phyloP scores from a whole-genome alignment of 2,329 filamentous ascomycete species.

The Ophiostoma montium region DNA sequence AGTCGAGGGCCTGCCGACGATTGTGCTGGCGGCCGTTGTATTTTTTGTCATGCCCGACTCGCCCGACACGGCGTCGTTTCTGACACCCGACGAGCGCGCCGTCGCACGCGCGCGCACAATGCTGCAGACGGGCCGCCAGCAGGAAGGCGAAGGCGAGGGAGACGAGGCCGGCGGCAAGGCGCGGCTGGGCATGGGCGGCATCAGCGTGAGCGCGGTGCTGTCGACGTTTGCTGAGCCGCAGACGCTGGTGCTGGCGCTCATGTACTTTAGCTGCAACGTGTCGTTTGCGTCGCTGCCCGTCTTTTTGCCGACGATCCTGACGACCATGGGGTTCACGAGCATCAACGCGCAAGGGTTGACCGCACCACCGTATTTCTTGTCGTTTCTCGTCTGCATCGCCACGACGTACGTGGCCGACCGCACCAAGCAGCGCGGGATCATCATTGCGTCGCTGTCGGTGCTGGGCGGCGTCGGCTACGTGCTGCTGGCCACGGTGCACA shows the following conservation, averaged over 20 bases:
- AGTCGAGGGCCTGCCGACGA: slow-evolving; percentile 48
- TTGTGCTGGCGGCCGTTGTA: slow-evolving; percentile 37
- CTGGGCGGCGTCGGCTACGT: slow-evolving; percentile 50
- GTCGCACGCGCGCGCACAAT: slow-evolving; percentile 40
- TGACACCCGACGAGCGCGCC: slow-evolving; percentile 42
- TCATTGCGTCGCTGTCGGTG: slow-evolving; percentile 41
- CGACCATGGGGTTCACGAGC: slow-evolving; percentile 52
- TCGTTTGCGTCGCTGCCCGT: slow-evolving; percentile 33
- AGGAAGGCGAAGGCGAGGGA: too few species aligned
- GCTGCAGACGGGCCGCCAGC: slow-evolving; percentile 37
- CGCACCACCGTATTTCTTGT: slow-evolving; percentile 55
- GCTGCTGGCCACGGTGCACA: slow-evolving; percentile 41
- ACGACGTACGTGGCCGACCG: slow-evolving; percentile 53
- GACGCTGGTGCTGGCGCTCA: slow-evolving; percentile 31
- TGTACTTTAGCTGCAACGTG: slow-evolving; percentile 26
- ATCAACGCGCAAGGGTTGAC: slow-evolving; percentile 58
- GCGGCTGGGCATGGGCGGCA: slow-evolving; percentile 25
- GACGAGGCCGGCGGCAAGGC: slow-evolving; percentile 31
- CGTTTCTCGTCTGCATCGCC: slow-evolving; percentile 47
- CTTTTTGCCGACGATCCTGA: slow-evolving; percentile 48
- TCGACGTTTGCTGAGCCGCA: slow-evolving; percentile 32
- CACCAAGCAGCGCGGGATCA: slow-evolving; percentile 46
- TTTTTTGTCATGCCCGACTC: slow-evolving; percentile 42
- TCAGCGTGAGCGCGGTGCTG: slow-evolving; percentile 33
- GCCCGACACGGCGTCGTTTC: slow-evolving; percentile 35